phyloP scores from a whole-genome alignment of 805 yeast species.

The Candida sphagnicola region DNA sequence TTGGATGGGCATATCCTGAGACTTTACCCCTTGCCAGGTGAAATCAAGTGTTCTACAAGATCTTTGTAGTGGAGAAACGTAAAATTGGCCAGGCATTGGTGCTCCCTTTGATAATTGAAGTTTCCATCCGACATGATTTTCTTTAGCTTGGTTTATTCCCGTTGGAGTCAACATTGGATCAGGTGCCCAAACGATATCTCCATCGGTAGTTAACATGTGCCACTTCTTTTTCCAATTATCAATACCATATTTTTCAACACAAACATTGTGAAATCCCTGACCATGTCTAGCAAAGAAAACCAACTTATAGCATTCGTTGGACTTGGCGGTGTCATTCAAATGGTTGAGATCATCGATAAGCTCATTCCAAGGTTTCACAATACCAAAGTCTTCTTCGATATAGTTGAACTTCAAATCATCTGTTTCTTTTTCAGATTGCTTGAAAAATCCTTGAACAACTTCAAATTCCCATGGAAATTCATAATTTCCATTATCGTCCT shows the following conservation, averaged over 20 bases:
- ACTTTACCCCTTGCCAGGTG: conserved; percentile 46
- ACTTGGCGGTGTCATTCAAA: conserved; percentile 31
- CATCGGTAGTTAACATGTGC: conserved; percentile 51
- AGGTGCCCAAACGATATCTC: conserved; percentile 53
- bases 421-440: conserved; percentile 41
- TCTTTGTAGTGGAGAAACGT: conserved; percentile 62
- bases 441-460: conserved; percentile 47
- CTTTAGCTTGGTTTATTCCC: conserved; percentile 55
- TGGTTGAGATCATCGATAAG: conserved; percentile 25
- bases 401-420: conserved; percentile 47
- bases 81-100: conserved; percentile 54
- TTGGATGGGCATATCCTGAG: conserved; percentile 21
- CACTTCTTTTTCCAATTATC: conserved; percentile 57
- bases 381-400: conserved; percentile 41
- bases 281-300: conserved; percentile 63
- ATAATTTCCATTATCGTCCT: conserved; percentile 16
- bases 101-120: conserved; percentile 43
- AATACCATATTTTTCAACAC: conserved; percentile 51
- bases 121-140: conserved; percentile 41
- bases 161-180: conserved; percentile 56
- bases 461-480: conserved; percentile 45
- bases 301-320: conserved; percentile 43
- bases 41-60: conserved; percentile 52
- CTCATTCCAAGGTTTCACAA: conserved; percentile 37
- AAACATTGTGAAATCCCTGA: conserved; percentile 62